phyloP scores from a whole-genome alignment of 768 basidiomycete species.

The Kwoniella bestiolae region DNA sequence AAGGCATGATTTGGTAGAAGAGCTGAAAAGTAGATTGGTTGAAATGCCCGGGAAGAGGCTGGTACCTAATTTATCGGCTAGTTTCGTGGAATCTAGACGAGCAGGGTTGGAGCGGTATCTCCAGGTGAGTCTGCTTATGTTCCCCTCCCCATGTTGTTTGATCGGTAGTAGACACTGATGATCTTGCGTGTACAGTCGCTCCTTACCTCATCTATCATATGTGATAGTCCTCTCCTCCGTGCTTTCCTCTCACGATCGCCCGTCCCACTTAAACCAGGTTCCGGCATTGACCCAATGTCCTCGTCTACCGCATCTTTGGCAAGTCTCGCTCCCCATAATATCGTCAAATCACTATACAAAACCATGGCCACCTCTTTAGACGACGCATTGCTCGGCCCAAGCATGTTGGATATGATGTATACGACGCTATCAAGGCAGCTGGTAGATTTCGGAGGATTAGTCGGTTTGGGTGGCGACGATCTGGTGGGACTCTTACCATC shows the following conservation, averaged over 20 bases:
- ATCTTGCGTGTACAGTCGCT: conserved; percentile 25
- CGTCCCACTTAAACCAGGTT: conserved; percentile 14
- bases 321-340: conserved; percentile 58
- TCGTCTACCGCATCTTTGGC: conserved; percentile 54
- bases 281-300: conserved; percentile 5
- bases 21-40: conserved; percentile 63
- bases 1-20: conserved; percentile 61
- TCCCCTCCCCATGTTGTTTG: background rate
- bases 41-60: conserved; percentile 95
- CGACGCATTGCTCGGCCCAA: conserved; percentile 89
- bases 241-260: conserved; percentile 57
- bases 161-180: background rate
- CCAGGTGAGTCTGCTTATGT: conserved; percentile 65
- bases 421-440: conserved; percentile 40
- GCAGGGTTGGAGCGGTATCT: conserved; percentile 83
- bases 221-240: conserved; percentile 76
- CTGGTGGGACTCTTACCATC: conserved; percentile 31
- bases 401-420: conserved; percentile 49
- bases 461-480: conserved; percentile 36
- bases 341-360: conserved; percentile 85
- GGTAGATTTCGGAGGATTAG: conserved; percentile 42
- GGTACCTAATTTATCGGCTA: conserved; percentile 82
- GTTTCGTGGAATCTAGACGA: conserved; percentile 80
- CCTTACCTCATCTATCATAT: conserved; percentile 55
- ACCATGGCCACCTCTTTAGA: conserved; percentile 94